Percentiles rank a stretch among this genome's conserved stretches.
Evolutionary conservation across 2,329 filamentous ascomycete species (phyloP).

Genomic region (Trichoderma atroviride): DNA sequence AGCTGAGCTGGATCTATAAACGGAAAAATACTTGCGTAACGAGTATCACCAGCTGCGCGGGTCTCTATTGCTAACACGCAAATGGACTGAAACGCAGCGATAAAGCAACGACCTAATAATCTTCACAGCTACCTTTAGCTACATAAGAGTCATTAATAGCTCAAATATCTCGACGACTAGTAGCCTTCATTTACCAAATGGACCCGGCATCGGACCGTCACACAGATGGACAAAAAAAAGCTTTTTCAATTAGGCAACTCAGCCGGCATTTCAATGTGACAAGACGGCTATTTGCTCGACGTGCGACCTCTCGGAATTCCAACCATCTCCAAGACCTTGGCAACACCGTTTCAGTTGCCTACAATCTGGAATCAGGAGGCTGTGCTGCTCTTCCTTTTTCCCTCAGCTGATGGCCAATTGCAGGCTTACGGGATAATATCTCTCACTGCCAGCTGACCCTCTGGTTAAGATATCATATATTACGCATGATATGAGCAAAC

Average conservation of each 20-base stretch:
- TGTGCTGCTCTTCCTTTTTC: neutral
- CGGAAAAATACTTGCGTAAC: neutral
- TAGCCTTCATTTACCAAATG: neutral
- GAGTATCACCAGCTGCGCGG: neutral
- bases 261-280: neutral
- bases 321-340: conserved; percentile 11
- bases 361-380: neutral
- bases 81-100: neutral
- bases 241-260: conserved; percentile 1
- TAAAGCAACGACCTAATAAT: neutral
- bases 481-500: neutral
- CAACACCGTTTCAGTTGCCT: neutral
- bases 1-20: neutral
- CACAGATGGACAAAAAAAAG: neutral
- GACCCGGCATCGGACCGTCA: conserved; percentile 19
- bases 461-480: neutral
- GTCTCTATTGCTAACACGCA: neutral
- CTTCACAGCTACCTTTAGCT: neutral
- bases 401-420: neutral
- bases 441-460: conserved; percentile 15
- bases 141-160: neutral
- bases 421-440: conserved; percentile 11
- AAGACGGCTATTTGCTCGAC: conserved; percentile 7
- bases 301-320: neutral
- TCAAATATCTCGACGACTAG: neutral